A percentile compares a stretch with the other conserved stretches of the same genome.
Conservation (phyloP, 2,329 filamentous ascomycete species). For the Xylariales sp. region DNA sequence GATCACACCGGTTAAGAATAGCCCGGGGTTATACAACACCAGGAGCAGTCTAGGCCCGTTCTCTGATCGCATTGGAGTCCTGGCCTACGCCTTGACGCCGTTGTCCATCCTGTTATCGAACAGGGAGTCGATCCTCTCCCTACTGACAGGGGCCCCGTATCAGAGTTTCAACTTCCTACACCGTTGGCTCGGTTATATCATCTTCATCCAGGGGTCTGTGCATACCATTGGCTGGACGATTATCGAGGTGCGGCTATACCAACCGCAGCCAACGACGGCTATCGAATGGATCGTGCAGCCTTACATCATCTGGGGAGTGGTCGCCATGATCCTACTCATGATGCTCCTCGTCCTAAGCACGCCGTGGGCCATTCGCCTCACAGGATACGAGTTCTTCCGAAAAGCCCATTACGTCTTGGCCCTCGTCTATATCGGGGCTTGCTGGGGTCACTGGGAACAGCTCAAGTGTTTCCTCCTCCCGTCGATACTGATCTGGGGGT, state of each 20-base stretch:
- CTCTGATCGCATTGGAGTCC: conserved; percentile 74
- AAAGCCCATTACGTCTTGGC: conserved; percentile 80
- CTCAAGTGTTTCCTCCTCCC: conserved; percentile 77
- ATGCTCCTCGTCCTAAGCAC: conserved; percentile 70
- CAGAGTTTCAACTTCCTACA: conserved; percentile 83
- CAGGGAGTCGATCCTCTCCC: conserved; percentile 75
- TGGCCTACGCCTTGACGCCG: conserved; percentile 80
- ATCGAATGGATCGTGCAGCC: conserved; percentile 68
- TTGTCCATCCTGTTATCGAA: conserved; percentile 74
- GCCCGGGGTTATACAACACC: conserved; percentile 68
- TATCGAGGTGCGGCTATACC: conserved; percentile 73
- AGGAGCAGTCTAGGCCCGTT: conserved; percentile 74
- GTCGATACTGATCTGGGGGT: conserved; percentile 70
- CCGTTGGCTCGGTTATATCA: conserved; percentile 79
- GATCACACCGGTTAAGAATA: conserved; percentile 74
- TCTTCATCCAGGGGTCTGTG: conserved; percentile 73
- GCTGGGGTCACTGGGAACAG: conserved; percentile 79
- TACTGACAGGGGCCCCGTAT: conserved; percentile 79
- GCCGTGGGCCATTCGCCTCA: conserved; percentile 69
- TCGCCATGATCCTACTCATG: conserved; percentile 73
- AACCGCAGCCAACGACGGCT: conserved; percentile 74
- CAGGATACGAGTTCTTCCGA: conserved; percentile 82
- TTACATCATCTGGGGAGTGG: conserved; percentile 80
- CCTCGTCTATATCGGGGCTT: conserved; percentile 78
- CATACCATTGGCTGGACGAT: conserved; percentile 80